These are phyloP conservation scores for Blastobotrys proliferans DNA, from an alignment of 1,139 yeast genomes.

Conservation along the genomic window DNA sequence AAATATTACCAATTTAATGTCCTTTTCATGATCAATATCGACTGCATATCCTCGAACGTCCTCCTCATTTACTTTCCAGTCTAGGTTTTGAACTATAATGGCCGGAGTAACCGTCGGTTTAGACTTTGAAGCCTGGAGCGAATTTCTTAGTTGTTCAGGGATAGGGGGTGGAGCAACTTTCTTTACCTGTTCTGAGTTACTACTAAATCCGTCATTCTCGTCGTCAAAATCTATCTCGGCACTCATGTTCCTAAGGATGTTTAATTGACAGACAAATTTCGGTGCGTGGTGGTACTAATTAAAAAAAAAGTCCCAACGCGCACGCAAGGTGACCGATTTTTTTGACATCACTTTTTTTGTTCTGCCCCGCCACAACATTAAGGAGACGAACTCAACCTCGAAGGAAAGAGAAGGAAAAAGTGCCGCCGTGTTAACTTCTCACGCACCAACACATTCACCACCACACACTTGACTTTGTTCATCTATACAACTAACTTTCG, in stretches of 20 bases:
- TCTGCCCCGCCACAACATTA: constrained; percentile 1
- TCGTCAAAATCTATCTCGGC: constrained; percentile 30
- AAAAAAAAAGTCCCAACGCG: too few relatives aligned
- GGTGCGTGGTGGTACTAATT: too few relatives aligned
- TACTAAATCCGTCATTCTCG: constrained; percentile 24
- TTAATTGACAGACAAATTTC: too few relatives aligned
- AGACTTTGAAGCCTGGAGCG: not conserved
- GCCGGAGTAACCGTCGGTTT: not conserved
- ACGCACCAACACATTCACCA: not conserved
- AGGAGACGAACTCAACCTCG: too few relatives aligned
- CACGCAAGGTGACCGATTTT: constrained; percentile 1
- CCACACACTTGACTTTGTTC: not conserved
- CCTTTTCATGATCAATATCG: constrained; percentile 24
- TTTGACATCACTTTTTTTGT: constrained; percentile 2
- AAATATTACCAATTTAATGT: constrained; percentile 27
- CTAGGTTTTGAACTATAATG: constrained; percentile 20
- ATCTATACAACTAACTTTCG: not conserved
- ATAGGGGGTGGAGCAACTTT: not conserved
- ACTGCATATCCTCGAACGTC: constrained; percentile 34
- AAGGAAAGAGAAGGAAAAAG: too few relatives aligned
- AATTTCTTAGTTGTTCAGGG: constrained; percentile 1
- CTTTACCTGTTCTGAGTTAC: not conserved
- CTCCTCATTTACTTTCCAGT: constrained; percentile 36
- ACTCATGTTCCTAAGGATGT: too few relatives aligned
- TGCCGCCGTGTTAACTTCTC: too few relatives aligned